A percentile compares a stretch with the other conserved stretches of the same genome.
Evolutionary conservation across 2,329 filamentous ascomycete genomes (phyloP).

Genomic region (Ophiostoma angusticollis): DNA sequence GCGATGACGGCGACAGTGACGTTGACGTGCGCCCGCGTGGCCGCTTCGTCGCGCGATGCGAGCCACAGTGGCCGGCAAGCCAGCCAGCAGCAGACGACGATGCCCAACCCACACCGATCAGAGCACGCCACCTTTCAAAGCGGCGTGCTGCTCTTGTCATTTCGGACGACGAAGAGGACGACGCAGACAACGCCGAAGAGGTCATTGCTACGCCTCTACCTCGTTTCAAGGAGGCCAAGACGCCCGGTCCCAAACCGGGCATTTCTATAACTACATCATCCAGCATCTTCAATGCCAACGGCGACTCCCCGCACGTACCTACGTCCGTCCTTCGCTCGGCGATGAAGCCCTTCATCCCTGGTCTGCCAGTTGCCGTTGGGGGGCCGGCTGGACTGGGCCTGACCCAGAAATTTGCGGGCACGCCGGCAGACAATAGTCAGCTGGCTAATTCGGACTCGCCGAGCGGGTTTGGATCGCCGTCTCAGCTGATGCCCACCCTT

Average conservation of each 20-base stretch:
- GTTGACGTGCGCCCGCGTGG: conserved; percentile 44
- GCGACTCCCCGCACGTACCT: conserved; percentile 42
- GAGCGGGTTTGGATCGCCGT: conserved; percentile 23
- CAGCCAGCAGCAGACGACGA: conserved; percentile 5
- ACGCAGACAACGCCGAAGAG: conserved; percentile 18
- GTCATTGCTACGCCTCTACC: neutral
- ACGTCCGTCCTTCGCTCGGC: conserved; percentile 57
- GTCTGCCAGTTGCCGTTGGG: conserved; percentile 41
- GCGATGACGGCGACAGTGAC: conserved; percentile 31
- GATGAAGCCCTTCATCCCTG: conserved; percentile 57
- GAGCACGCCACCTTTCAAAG: conserved; percentile 31
- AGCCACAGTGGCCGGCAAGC: conserved; percentile 13
- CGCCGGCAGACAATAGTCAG: conserved; percentile 56
- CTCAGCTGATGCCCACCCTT: conserved; percentile 43
- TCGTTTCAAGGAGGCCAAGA: conserved; percentile 20
- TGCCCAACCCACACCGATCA: conserved; percentile 3
- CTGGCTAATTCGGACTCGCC: conserved; percentile 13
- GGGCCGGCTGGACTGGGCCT: conserved; percentile 57
- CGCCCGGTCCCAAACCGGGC: conserved; percentile 34
- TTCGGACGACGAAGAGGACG: conserved; percentile 52
- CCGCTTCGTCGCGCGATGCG: conserved; percentile 54
- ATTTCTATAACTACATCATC: conserved; percentile 32
- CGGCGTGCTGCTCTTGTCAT: conserved; percentile 37
- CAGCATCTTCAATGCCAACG: conserved; percentile 19
- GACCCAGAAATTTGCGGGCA: conserved; percentile 83